Evolutionary conservation across 441 rosid genomes (phyloP).

Genomic region (Gossypium schwendimanii): DNA sequence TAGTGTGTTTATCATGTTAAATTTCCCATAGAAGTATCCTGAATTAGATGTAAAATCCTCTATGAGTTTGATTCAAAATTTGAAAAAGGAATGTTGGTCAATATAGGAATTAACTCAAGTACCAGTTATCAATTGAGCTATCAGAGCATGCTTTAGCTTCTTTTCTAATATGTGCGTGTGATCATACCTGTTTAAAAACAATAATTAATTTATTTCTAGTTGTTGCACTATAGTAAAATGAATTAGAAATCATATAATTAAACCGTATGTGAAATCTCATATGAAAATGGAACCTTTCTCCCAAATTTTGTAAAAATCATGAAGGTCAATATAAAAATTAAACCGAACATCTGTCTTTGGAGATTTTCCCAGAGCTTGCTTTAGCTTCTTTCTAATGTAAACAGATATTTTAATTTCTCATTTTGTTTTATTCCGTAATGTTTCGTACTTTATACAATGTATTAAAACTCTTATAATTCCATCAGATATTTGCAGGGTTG

Average conservation of each 20-base stretch:
- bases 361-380: not conserved
- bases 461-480: conserved; percentile 88
- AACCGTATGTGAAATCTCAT: not conserved
- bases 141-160: not conserved
- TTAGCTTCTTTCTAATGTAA: not conserved
- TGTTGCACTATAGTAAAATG: not conserved
- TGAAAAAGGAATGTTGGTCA: not conserved
- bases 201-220: not conserved
- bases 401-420: not conserved
- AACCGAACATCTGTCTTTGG: not conserved
- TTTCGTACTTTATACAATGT: conserved; percentile 28
- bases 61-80: not conserved
- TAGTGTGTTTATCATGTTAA: not conserved
- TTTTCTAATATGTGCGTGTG: not conserved
- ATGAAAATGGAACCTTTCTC: not conserved
- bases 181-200: not conserved
- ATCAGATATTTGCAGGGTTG: conserved; percentile 97
- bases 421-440: not conserved
- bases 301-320: not conserved
- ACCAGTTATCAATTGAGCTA: not conserved
- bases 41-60: not conserved
- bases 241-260: not conserved
- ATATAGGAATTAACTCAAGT: not conserved
- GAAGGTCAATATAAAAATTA: not conserved
- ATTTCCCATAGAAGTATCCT: not conserved